Evolutionary conservation across 768 basidiomycete species (phyloP).

Genomic region (Sistotremastrum niveocremeum): DNA sequence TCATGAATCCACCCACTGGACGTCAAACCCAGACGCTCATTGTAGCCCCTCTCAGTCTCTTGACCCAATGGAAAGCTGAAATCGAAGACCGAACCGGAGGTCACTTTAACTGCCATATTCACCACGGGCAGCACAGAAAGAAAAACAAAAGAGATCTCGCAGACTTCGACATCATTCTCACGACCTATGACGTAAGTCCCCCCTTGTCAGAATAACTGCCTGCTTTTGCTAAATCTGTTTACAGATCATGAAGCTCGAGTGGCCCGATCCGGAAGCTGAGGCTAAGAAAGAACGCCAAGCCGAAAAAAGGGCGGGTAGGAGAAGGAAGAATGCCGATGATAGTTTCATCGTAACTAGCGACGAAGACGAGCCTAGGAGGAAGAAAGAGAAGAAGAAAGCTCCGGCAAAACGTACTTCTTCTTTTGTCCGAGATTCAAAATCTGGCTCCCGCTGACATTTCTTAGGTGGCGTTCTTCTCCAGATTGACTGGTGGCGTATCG

Average conservation of each 20-base stretch:
- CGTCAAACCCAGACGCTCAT: slow-evolving; percentile 47
- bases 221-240: no score
- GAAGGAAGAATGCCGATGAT: slow-evolving; percentile 6
- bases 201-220: not conserved
- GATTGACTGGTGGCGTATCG: slow-evolving; percentile 35
- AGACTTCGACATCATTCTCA: slow-evolving; percentile 49
- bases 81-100: slow-evolving; percentile 43
- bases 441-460: slow-evolving; percentile 11
- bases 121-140: slow-evolving; percentile 42
- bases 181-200: slow-evolving; percentile 28
- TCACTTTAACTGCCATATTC: slow-evolving; percentile 38
- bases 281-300: slow-evolving; percentile 24
- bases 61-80: slow-evolving; percentile 55
- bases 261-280: slow-evolving; percentile 35
- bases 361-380: slow-evolving; percentile 7
- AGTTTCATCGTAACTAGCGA: slow-evolving; percentile 13
- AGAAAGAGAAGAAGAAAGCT: slow-evolving; percentile 24
- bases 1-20: slow-evolving; percentile 38
- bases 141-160: slow-evolving; percentile 34
- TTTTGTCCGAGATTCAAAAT: slow-evolving; percentile 25
- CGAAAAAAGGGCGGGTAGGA: slow-evolving; percentile 9
- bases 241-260: slow-evolving; percentile 45
- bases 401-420: slow-evolving; percentile 14
- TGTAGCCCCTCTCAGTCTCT: slow-evolving; percentile 48
- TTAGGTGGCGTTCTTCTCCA: slow-evolving; percentile 37